Conservation (phyloP, 192 early-diverging fungal genomes). For the Jimgerdemannia flammicorona region DNA sequence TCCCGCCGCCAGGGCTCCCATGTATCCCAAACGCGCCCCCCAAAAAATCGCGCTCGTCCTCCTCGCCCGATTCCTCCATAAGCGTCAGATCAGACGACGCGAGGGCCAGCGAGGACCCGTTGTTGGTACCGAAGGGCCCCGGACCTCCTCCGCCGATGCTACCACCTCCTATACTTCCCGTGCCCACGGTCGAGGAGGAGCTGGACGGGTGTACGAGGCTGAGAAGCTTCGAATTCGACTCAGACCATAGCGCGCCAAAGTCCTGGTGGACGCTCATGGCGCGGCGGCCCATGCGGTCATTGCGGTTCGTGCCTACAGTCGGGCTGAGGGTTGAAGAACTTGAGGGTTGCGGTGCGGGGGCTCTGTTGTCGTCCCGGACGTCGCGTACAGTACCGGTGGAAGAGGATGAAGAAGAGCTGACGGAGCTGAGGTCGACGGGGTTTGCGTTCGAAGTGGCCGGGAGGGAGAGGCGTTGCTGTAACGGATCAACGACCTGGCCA, state of each 20-base stretch:
- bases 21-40: conserved; percentile 4
- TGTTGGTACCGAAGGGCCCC: background rate
- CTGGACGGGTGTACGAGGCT: background rate
- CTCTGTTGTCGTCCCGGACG: background rate
- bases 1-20: background rate
- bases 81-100: background rate
- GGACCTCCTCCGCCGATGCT: no score
- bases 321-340: background rate
- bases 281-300: conserved; percentile 3
- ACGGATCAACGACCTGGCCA: conserved; percentile 11
- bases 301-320: background rate
- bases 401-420: background rate
- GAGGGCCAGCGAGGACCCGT: background rate
- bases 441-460: background rate
- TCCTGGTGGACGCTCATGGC: conserved; percentile 22
- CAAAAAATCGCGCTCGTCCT: conserved; percentile 8
- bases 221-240: background rate
- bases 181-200: background rate
- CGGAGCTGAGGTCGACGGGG: background rate
- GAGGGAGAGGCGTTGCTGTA: background rate
- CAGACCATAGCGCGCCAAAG: conserved; percentile 2
- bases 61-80: conserved; percentile 1
- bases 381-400: background rate
- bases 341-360: conserved; percentile 6
- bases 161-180: no score